phyloP scores from a whole-genome alignment of 768 basidiomycete genomes.

The Termitomyces eurrhizus region DNA sequence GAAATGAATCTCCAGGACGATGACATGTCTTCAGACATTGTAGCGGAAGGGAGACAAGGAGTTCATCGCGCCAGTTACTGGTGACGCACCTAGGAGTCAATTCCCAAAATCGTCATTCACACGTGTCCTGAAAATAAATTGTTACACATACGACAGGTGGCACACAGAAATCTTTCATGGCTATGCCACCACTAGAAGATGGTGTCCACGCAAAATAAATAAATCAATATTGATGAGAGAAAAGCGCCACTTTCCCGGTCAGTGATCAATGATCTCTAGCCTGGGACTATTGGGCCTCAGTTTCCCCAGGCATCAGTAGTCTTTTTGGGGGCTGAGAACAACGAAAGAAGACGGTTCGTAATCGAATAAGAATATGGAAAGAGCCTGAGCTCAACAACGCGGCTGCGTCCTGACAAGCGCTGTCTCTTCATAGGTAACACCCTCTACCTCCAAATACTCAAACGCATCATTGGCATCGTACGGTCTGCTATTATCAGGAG shows the following conservation, averaged over 20 bases:
- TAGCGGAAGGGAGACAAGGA: conserved; percentile 1
- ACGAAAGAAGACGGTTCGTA: not conserved
- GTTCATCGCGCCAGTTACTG: conserved; percentile 6
- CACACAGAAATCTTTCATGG: not conserved
- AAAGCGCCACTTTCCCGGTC: not conserved
- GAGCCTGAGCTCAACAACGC: not conserved
- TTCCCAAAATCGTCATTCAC: not conserved
- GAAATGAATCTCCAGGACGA: conserved; percentile 29
- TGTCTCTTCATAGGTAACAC: not conserved
- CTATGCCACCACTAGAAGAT: not conserved
- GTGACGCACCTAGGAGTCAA: not conserved
- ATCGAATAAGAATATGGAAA: not conserved
- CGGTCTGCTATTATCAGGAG: not conserved
- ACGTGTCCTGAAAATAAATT: not conserved
- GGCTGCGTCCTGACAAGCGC: not conserved
- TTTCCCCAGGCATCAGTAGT: not conserved
- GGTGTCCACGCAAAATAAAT: not conserved
- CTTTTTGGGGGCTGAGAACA: not conserved
- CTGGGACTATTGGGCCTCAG: not conserved
- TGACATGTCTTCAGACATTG: conserved; percentile 36
- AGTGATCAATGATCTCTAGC: not conserved
- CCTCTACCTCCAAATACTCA: conserved; percentile 1
- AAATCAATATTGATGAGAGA: not conserved
- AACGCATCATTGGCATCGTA: not conserved
- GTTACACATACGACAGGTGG: not conserved